Base-by-base conservation (phyloP, 768 basidiomycete genomes). In the Pulveroboletus frians region DNA sequence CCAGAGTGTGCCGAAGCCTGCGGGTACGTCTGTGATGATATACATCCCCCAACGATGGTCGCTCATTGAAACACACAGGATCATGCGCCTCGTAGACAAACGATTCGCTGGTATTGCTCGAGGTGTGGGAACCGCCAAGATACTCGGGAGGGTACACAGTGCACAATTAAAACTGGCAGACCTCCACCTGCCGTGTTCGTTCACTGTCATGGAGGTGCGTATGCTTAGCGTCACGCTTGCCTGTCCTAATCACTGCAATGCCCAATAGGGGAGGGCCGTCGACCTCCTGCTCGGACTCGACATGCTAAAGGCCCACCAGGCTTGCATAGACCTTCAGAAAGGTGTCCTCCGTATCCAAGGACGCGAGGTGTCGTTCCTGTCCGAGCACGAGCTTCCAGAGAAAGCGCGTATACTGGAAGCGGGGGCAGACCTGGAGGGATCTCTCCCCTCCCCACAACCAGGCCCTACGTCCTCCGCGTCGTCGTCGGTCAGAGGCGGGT, bases 221-320 rank as follows among this genome's bases (percentile, higher is more conserved):
- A n/a, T n/a, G n/a, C n/a, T n/a, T n/a, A n/a, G n/a, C n/a, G n/a
- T n/a, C n/a, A n/a, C n/a, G n/a, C n/a, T 21, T 9, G n/a, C 5
- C 5, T 23, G 21, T 44, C 23, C 4, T 44, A 35, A 35, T 23
- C 43, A 17, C 21, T 30, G 43, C 20, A 6, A 39, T 43, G 23
- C 2, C n/a, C 23, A 9, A 15, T 49, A 92, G 88, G 93, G 93
- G 32, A 81, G 84, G 29, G 84, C 88, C 49, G 92, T 98, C 39
- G 95, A 98, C 62, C 81, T 99, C n/a, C 74, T 99, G 3, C 85
- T 99, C 36, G 96, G 96, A 7, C 78, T 99, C n/a, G 96, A 99
- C 76, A 98, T 98, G 96, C 81, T 98, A 52, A 97, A 92, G 69
- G 89, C 93, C 0, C 90, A 97, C 65, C 93, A 96, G 63, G 95